These are phyloP conservation scores for Breynia disticha DNA, from an alignment of 441 rosid species.

Conservation along the genomic window DNA sequence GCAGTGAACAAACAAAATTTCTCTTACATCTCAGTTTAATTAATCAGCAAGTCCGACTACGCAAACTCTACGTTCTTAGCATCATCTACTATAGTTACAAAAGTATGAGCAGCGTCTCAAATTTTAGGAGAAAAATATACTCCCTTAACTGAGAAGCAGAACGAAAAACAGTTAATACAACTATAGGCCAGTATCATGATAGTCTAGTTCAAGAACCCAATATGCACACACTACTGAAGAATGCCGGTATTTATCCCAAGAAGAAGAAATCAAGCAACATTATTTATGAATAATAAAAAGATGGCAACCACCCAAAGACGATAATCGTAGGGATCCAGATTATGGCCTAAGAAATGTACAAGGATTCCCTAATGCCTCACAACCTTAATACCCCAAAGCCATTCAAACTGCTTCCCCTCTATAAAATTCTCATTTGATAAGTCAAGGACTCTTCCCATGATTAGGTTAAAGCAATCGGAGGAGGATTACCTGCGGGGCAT, in stretches of 20 bases:
- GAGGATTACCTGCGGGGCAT: constrained; percentile 75
- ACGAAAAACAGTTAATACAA: background rate
- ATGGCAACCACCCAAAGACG: constrained; percentile 28
- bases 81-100: no score
- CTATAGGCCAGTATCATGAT: background rate
- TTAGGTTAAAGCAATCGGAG: constrained; percentile 46
- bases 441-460: constrained; percentile 14
- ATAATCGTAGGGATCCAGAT: constrained; percentile 31
- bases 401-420: constrained; percentile 25
- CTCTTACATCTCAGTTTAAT: no score
- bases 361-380: constrained; percentile 29
- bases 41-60: no score
- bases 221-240: background rate
- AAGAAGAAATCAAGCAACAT: constrained; percentile 42
- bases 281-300: constrained; percentile 39
- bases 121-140: no score
- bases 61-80: no score
- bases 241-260: background rate
- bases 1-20: no score
- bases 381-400: constrained; percentile 19
- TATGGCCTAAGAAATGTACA: constrained; percentile 39
- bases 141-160: background rate
- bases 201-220: background rate
- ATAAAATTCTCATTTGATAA: constrained; percentile 21
- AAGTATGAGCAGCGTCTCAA: no score